Evolutionary conservation across 257 asterid genomes (phyloP).

Genomic region (Solanum bulbocastanum): DNA sequence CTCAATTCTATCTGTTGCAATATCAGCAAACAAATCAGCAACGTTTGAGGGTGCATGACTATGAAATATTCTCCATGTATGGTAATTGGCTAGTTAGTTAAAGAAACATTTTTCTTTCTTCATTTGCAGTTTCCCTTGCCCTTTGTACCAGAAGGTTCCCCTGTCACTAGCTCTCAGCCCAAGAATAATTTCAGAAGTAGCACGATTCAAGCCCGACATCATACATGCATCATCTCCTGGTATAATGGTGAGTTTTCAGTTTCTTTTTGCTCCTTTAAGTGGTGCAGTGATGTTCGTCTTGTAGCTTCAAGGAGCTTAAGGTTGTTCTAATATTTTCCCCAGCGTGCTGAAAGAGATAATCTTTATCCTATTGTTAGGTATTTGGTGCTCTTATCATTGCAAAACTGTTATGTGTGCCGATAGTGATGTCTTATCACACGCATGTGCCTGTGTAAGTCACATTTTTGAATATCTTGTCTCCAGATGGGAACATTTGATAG

Average conservation of each 20-base stretch:
- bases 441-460: slow-evolving; percentile 86
- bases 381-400: slow-evolving; percentile 91
- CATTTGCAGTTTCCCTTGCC: slow-evolving; percentile 78
- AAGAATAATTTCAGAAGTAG: slow-evolving; percentile 89
- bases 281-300: background rate
- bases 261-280: background rate
- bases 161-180: slow-evolving; percentile 98
- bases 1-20: background rate
- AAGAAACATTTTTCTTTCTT: slow-evolving; percentile 1
- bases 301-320: background rate
- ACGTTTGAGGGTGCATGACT: background rate
- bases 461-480: background rate
- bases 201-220: slow-evolving; percentile 88
- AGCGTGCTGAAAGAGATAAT: background rate
- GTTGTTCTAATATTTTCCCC: background rate
- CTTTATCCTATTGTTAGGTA: slow-evolving; percentile 34
- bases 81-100: background rate
- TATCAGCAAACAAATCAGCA: background rate
- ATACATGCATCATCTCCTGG: slow-evolving; percentile 99
- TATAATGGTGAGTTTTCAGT: slow-evolving; percentile 53
- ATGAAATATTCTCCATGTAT: background rate
- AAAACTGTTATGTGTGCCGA: slow-evolving; percentile 67
- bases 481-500: background rate
- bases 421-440: slow-evolving; percentile 96
- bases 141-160: slow-evolving; percentile 86